phyloP scores from a whole-genome alignment of 2,329 filamentous ascomycete genomes.

The Aspergillus sergii region DNA sequence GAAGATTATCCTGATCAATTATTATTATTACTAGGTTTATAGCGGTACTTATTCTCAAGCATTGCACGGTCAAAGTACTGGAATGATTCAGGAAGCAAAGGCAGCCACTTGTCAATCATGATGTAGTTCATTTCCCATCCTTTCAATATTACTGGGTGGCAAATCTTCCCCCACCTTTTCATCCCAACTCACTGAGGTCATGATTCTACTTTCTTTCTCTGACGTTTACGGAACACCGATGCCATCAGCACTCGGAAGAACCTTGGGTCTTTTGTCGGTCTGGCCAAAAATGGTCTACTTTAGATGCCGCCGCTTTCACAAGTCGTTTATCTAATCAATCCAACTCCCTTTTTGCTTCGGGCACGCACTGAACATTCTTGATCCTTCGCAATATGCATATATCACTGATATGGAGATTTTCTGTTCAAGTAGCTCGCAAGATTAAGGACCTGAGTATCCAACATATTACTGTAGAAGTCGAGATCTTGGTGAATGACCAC shows the following conservation, averaged over 20 bases:
- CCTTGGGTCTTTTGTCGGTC: not conserved
- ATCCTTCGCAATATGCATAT: too few relatives aligned
- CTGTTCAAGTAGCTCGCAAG: too few relatives aligned
- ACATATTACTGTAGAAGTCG: too few relatives aligned
- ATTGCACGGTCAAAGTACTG: not conserved
- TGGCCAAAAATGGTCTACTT: not conserved
- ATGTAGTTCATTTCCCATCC: not conserved
- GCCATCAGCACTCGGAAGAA: not conserved
- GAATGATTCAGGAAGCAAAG: not conserved
- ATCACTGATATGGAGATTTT: too few relatives aligned
- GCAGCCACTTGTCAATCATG: conserved; percentile 2
- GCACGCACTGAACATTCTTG: too few relatives aligned
- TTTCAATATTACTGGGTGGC: not conserved
- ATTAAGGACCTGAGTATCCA: too few relatives aligned
- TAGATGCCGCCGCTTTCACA: too few relatives aligned
- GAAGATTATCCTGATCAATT: not conserved
- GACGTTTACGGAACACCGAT: not conserved
- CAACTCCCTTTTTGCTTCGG: too few relatives aligned
- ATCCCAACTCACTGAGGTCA: not conserved
- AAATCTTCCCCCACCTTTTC: not conserved
- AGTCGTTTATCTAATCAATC: too few relatives aligned
- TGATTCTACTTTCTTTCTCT: not conserved
- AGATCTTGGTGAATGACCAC: too few relatives aligned
- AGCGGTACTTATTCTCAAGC: not conserved
- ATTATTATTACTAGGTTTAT: not conserved